Evolutionary conservation across 768 basidiomycete species (phyloP).

Genomic region (Suillus spraguei): DNA sequence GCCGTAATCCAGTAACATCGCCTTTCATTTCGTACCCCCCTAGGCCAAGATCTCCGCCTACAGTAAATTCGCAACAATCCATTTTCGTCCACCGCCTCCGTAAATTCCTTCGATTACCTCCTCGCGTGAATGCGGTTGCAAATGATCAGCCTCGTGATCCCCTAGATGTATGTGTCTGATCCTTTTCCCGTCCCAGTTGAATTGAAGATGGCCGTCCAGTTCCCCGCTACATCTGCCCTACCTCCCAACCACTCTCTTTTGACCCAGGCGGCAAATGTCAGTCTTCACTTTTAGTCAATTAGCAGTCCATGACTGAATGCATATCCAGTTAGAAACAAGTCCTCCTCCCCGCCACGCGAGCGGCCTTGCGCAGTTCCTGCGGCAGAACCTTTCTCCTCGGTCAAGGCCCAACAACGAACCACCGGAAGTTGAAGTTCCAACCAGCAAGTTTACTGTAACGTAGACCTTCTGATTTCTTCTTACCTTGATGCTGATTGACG

Average conservation of each 20-base stretch:
- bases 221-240: conserved; percentile 2
- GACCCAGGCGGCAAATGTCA: not conserved
- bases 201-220: not conserved
- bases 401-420: not conserved
- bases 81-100: not conserved
- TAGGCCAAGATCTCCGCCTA: not conserved
- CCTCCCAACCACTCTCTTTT: not conserved
- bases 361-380: not conserved
- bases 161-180: not conserved
- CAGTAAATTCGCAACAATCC: not conserved
- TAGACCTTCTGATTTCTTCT: not conserved
- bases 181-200: not conserved
- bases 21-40: not conserved
- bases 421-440: not conserved
- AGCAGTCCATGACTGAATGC: not conserved
- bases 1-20: not conserved
- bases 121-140: not conserved
- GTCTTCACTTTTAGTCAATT: not conserved
- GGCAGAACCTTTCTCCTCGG: not conserved
- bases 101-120: not conserved
- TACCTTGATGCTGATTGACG: not conserved
- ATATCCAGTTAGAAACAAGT: not conserved
- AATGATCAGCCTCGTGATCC: not conserved
- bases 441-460: not conserved
- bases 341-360: not conserved